phyloP scores from a whole-genome alignment of 2,329 filamentous ascomycete species.

The Phaeophleospora eucalypticola region DNA sequence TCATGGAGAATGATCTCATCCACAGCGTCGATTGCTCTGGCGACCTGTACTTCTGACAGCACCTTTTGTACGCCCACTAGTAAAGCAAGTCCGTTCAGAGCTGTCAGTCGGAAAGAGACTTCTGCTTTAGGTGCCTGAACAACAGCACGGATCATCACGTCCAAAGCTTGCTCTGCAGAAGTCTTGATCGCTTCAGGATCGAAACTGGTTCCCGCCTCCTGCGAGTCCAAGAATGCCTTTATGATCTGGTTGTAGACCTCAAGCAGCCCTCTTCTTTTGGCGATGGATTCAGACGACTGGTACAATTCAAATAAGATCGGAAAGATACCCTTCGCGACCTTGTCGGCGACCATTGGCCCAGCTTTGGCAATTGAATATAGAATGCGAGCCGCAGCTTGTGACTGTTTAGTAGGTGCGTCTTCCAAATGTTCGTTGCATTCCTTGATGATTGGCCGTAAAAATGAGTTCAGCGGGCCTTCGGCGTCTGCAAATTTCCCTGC shows the following conservation, averaged over 20 bases:
- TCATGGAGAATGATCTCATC: slow-evolving; percentile 59
- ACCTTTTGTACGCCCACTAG: slow-evolving; percentile 41
- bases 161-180: slow-evolving; percentile 40
- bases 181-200: slow-evolving; percentile 37
- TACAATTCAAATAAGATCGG: slow-evolving; percentile 58
- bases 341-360: slow-evolving; percentile 52
- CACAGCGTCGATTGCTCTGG: slow-evolving; percentile 55
- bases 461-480: slow-evolving; percentile 48
- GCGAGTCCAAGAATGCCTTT: slow-evolving; percentile 49
- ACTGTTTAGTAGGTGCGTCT: slow-evolving; percentile 66
- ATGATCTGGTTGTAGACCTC: slow-evolving; percentile 58
- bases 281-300: slow-evolving; percentile 57
- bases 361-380: slow-evolving; percentile 54
- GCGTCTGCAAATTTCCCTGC: slow-evolving; percentile 51
- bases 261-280: slow-evolving; percentile 59
- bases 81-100: slow-evolving; percentile 42
- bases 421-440: slow-evolving; percentile 66
- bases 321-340: slow-evolving; percentile 54
- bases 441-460: slow-evolving; percentile 58
- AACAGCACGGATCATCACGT: slow-evolving; percentile 42
- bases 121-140: slow-evolving; percentile 44
- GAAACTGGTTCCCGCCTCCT: slow-evolving; percentile 44
- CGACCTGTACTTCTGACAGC: slow-evolving; percentile 40
- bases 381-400: slow-evolving; percentile 60
- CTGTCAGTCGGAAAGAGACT: slow-evolving; percentile 47